These are phyloP conservation scores for Pseudognaphalium luteoalbum DNA, from an alignment of 129 eudicot species.

Conservation along the genomic window DNA sequence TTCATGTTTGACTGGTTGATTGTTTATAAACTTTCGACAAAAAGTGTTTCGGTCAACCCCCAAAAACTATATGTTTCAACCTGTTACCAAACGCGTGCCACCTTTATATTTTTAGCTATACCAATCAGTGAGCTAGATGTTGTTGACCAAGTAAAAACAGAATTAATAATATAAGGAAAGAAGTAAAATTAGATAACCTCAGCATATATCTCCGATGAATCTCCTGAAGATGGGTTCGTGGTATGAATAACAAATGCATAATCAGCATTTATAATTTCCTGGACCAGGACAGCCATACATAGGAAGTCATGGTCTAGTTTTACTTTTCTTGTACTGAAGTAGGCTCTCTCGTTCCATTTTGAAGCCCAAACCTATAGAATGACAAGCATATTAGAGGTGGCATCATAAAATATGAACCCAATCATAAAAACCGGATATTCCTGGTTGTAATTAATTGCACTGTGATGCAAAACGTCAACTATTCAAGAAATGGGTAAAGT, in stretches of 20 bases:
- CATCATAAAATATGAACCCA: neutral
- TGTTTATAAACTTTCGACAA: neutral
- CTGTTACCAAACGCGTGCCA: neutral
- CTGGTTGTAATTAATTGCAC: neutral
- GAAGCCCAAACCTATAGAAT: constrained; percentile 90
- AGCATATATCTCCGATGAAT: constrained; percentile 84
- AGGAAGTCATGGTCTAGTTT: constrained; percentile 87
- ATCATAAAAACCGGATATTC: neutral
- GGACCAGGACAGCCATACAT: constrained; percentile 98
- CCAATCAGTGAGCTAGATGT: neutral
- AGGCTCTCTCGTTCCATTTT: constrained; percentile 99
- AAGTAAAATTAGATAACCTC: constrained; percentile 57
- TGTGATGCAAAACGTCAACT: neutral
- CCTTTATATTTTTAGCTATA: neutral
- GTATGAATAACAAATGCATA: constrained; percentile 99
- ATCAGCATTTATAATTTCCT: constrained; percentile 93
- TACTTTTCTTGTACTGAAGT: constrained; percentile 89
- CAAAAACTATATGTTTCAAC: neutral
- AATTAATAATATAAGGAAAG: constrained; percentile 5
- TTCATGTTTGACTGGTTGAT: neutral
- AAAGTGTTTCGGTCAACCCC: neutral
- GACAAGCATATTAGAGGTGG: constrained; percentile 8
- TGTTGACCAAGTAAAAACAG: neutral
- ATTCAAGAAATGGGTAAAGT: neutral
- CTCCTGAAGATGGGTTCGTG: constrained; percentile 96